Percentiles rank a stretch among this genome's conserved stretches.
These are phyloP conservation scores for Aspergillus incahuasiensis DNA, from an alignment of 495 filamentous ascomycete genomes.

Conservation along the genomic window DNA sequence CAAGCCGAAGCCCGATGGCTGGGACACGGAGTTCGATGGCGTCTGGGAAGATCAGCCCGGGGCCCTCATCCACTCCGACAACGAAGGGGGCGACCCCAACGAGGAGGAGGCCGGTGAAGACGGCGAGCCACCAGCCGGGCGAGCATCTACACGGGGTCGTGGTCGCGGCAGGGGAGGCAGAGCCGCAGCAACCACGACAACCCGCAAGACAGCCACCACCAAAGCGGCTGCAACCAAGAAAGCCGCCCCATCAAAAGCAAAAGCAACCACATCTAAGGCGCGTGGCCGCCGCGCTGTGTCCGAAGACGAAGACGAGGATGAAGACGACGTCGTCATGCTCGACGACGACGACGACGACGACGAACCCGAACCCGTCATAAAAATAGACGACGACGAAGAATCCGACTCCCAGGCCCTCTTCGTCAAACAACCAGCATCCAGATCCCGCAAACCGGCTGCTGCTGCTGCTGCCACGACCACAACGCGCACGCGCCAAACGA, in stretches of 20 bases:
- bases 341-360: constrained; percentile 63
- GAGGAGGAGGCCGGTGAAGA: constrained; percentile 45
- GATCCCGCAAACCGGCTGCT: constrained; percentile 21
- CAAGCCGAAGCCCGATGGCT: constrained; percentile 72
- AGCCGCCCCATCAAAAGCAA: constrained; percentile 25
- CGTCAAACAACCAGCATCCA: constrained; percentile 46
- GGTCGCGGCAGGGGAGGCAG: constrained; percentile 47
- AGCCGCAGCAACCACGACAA: constrained; percentile 32
- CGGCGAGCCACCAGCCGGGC: constrained; percentile 23
- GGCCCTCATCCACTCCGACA: constrained; percentile 57
- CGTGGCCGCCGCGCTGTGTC: constrained; percentile 47
- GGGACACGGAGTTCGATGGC: constrained; percentile 85
- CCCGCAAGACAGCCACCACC: constrained; percentile 39
- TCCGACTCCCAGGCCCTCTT: constrained; percentile 49
- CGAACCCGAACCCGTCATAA: constrained; percentile 29
- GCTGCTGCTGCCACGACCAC: constrained; percentile 11
- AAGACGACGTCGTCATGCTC: constrained; percentile 61
- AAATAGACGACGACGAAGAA: constrained; percentile 28
- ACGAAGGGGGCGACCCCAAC: constrained; percentile 44
- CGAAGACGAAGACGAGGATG: constrained; percentile 57
- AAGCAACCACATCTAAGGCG: constrained; percentile 25
- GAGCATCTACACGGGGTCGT: constrained; percentile 42
- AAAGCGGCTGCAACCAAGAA: constrained; percentile 33
- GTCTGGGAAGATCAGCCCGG: constrained; percentile 76
- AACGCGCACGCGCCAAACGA: constrained; percentile 12